Evolutionary conservation across 768 basidiomycete species (phyloP), one percentile per base, ranked within the genome.

Genomic region (Mrakia hoshinonis): DNA sequence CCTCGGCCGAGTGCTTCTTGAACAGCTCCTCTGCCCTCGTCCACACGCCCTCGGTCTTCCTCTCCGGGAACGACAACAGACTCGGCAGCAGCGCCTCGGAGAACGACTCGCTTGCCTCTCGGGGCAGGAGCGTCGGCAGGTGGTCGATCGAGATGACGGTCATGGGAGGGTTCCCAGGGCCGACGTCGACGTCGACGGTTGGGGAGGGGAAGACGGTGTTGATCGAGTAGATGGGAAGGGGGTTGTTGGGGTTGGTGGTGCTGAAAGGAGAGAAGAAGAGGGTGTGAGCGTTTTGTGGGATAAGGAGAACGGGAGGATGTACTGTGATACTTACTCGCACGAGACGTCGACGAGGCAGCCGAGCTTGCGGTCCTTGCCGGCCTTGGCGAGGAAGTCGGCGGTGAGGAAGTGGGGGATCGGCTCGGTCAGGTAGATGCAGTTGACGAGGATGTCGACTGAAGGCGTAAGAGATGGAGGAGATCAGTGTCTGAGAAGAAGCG

Each of bases 231-330:
- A 99, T 88, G 11, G 96, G 96, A 75, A 98, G 89, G 0, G 96
- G 96, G 80, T 98, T 99, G 85, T 89, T 89, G 20, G 96, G 94
- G 80, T 99, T 99, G 67, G 93, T 98, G 29, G 95, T 98, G 80
- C 79, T 79, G 51, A 15, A 34, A 36, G 18, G 43, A 29, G 31
- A 10, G 11, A 36, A 39, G 36, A 36, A 43, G 26, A 29, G 29
- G 67, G 11, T 52, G 64, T n/a, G n/a, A n/a, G n/a, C n/a, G n/a
- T n/a, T n/a, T n/a, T n/a, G n/a, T n/a, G 46, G 63, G 12, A 22
- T 13, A 13, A 24, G 10, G 7, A 71, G n/a, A n/a, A n/a, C n/a
- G n/a, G 22, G 4, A 13, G 29, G 29, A 9, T 18, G 7, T 36
- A 20, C 20, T 9, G 52, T 60, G 36, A 22, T 12, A 75, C 79